A percentile compares a stretch with the other conserved stretches of the same genome.
These are phyloP conservation scores for Pseudocercospora crystallina DNA, from an alignment of 2,329 filamentous ascomycete species.

Conservation along the genomic window DNA sequence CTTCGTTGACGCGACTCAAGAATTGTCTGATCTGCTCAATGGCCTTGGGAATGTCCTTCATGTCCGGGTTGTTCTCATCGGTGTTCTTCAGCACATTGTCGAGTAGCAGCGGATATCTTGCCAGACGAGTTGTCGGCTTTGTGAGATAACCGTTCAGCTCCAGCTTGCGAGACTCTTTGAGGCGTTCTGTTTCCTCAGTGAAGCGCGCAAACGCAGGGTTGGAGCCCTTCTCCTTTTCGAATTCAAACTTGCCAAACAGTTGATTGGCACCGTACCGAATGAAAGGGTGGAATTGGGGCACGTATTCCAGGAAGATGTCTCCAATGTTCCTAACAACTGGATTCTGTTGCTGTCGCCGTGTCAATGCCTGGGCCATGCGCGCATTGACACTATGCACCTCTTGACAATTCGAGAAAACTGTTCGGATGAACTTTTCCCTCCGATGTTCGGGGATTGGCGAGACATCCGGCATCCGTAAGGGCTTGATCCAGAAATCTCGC, in stretches of 20 bases:
- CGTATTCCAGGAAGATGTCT: constrained; percentile 90
- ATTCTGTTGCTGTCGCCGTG: constrained; percentile 83
- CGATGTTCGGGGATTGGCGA: constrained; percentile 88
- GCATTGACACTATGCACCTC: constrained; percentile 94
- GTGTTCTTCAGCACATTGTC: constrained; percentile 93
- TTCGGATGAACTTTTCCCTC: constrained; percentile 86
- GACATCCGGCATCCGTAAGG: constrained; percentile 70
- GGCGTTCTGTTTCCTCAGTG: constrained; percentile 91
- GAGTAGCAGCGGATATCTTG: constrained; percentile 86
- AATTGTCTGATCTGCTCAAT: constrained; percentile 84
- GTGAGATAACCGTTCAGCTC: constrained; percentile 97
- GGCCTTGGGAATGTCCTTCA: constrained; percentile 87
- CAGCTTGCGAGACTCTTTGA: constrained; percentile 94
- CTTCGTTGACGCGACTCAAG: constrained; percentile 82
- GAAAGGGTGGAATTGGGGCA: constrained; percentile 90
- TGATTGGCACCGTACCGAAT: constrained; percentile 96
- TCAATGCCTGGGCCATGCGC: constrained; percentile 81
- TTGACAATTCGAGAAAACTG: constrained; percentile 93
- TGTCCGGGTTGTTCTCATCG: constrained; percentile 83
- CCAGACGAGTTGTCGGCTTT: constrained; percentile 92
- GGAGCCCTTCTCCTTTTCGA: constrained; percentile 88
- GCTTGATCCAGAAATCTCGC: constrained; percentile 97
- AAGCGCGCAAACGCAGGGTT: constrained; percentile 86
- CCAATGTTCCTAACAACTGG: constrained; percentile 87
- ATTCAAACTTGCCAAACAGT: constrained; percentile 94